Conservation (phyloP, 2,329 filamentous ascomycete genomes). For the Fonsecaea monophora region DNA sequence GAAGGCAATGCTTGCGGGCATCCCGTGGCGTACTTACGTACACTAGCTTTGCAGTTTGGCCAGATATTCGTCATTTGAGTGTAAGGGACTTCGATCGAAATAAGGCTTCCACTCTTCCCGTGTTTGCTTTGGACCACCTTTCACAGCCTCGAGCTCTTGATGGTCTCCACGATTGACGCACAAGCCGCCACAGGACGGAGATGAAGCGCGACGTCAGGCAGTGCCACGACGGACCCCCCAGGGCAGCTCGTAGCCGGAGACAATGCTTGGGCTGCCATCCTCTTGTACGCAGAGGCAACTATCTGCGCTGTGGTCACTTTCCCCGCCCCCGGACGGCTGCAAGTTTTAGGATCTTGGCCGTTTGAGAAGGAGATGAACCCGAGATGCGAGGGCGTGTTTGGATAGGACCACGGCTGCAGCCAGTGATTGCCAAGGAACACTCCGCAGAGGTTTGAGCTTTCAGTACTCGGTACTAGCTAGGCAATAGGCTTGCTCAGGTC, state of each 20-base stretch:
- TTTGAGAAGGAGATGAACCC: background rate
- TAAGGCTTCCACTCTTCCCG: background rate
- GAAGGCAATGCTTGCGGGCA: background rate
- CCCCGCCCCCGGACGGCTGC: background rate
- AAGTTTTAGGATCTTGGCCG: background rate
- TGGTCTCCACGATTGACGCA: background rate
- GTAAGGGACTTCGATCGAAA: background rate
- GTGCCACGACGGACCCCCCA: conserved; percentile 8
- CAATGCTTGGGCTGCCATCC: background rate
- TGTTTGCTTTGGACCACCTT: background rate
- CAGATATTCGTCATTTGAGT: background rate
- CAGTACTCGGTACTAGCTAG: background rate
- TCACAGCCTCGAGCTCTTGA: background rate
- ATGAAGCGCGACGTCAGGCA: conserved; percentile 12
- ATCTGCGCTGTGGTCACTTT: background rate
- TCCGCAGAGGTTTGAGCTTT: background rate
- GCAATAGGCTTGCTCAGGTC: too few species aligned
- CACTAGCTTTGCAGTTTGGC: background rate
- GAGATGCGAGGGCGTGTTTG: background rate
- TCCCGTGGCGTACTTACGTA: background rate
- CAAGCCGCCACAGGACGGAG: conserved; percentile 6
- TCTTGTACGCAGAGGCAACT: background rate
- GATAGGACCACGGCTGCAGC: background rate
- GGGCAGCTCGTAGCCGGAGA: background rate
- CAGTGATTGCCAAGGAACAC: background rate